phyloP scores from a whole-genome alignment of 345 rosid genomes.

The Nasturtium officinale region DNA sequence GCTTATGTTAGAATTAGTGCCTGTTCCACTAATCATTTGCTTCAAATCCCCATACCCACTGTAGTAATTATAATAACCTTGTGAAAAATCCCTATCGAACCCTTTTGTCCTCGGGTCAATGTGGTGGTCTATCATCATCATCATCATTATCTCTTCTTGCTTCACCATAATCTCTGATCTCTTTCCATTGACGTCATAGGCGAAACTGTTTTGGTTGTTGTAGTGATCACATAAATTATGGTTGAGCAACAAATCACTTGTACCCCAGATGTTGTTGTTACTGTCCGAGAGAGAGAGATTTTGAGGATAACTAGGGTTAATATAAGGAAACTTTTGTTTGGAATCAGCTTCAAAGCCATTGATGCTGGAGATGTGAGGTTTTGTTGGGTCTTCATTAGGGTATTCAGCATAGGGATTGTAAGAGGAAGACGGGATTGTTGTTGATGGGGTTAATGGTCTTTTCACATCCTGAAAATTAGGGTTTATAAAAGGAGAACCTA shows the following conservation, averaged over 20 bases:
- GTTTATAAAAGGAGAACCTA: conserved; percentile 31
- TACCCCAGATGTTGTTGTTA: conserved; percentile 24
- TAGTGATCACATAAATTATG: conserved; percentile 60
- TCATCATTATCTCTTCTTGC: conserved; percentile 54
- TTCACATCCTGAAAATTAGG: conserved; percentile 45
- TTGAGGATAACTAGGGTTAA: conserved; percentile 37
- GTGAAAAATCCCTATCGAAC: conserved; percentile 42
- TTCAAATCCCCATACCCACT: conserved; percentile 63
- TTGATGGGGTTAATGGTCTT: conserved; percentile 41
- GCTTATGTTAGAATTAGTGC: conserved; percentile 44
- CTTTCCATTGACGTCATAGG: conserved; percentile 52
- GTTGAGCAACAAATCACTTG: conserved; percentile 45
- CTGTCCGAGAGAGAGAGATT: conserved; percentile 20
- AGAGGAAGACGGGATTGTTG: conserved; percentile 46
- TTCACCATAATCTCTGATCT: conserved; percentile 60
- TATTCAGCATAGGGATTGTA: conserved; percentile 42
- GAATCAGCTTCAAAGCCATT: conserved; percentile 31
- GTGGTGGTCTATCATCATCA: conserved; percentile 40
- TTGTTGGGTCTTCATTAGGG: conserved; percentile 46
- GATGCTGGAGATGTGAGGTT: conserved; percentile 31
- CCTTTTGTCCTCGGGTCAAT: conserved; percentile 47
- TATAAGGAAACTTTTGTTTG: conserved; percentile 26
- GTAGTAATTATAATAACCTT: conserved; percentile 41
- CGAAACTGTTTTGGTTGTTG: conserved; percentile 59
- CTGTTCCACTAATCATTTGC: conserved; percentile 57